Conservation (phyloP, 371 early-diverging fungal genomes). For the Umbelopsis sp. region DNA sequence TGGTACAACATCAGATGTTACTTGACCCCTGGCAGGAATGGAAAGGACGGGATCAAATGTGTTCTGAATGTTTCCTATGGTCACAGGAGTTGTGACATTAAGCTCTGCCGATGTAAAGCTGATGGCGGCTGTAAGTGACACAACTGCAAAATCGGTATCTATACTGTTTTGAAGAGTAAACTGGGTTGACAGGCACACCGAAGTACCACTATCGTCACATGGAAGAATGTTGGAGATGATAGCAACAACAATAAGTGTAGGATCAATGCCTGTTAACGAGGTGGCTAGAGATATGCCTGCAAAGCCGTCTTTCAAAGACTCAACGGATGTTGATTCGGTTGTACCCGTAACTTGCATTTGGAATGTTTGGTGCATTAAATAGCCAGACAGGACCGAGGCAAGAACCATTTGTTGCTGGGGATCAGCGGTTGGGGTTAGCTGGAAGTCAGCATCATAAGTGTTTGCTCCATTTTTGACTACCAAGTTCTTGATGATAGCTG, state of each 20-base stretch:
- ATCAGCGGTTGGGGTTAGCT: slow-evolving; percentile 1
- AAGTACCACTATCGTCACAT: no score
- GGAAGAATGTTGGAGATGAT: neutral
- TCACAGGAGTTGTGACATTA: neutral
- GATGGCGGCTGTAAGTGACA: neutral
- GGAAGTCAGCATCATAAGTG: slow-evolving; percentile 10
- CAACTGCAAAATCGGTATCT: neutral
- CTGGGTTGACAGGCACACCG: neutral
- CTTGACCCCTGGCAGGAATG: no score
- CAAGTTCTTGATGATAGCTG: slow-evolving; percentile 32
- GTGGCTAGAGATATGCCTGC: slow-evolving; percentile 46
- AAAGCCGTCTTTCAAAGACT: slow-evolving; percentile 48
- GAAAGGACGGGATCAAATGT: no score
- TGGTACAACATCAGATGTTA: no score
- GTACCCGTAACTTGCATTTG: neutral
- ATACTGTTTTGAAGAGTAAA: neutral
- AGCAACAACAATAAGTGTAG: slow-evolving; percentile 32
- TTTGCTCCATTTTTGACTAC: slow-evolving; percentile 23
- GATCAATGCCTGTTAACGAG: slow-evolving; percentile 49
- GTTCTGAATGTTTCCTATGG: neutral
- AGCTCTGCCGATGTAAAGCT: neutral
- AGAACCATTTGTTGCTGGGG: neutral
- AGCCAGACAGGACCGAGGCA: slow-evolving; percentile 6
- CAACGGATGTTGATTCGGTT: slow-evolving; percentile 40
- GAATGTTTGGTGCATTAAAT: slow-evolving; percentile 2